These are phyloP conservation scores for Yamadazyma trypodendri DNA, from an alignment of 1,139 yeast genomes.

Conservation along the genomic window DNA sequence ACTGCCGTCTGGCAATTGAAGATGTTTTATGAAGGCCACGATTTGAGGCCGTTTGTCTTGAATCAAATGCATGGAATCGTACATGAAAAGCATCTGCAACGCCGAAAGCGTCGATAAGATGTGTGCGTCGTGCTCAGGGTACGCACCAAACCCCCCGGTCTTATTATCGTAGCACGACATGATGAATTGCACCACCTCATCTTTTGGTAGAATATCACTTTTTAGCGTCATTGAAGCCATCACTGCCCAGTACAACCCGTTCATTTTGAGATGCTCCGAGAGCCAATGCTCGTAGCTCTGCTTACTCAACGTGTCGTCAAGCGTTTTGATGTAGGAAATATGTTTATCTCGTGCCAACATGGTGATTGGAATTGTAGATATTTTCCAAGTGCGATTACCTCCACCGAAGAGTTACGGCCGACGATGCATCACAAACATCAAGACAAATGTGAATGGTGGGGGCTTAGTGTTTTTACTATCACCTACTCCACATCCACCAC, in stretches of 20 bases:
- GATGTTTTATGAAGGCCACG: constrained; percentile 40
- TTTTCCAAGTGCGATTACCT: too few relatives aligned
- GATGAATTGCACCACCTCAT: constrained; percentile 67
- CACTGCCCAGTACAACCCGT: constrained; percentile 95
- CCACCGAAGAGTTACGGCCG: too few relatives aligned
- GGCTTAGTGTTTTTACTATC: too few relatives aligned
- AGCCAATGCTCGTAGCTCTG: constrained; percentile 75
- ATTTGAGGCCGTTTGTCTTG: constrained; percentile 24
- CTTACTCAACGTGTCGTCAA: constrained; percentile 32
- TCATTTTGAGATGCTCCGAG: constrained; percentile 84
- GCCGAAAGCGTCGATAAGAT: constrained; percentile 86
- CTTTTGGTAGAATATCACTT: constrained; percentile 51
- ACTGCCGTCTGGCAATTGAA: constrained; percentile 74
- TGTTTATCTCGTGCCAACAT: constrained; percentile 27
- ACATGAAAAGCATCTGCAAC: constrained; percentile 70
- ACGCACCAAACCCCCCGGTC: constrained; percentile 87
- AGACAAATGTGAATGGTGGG: too few relatives aligned
- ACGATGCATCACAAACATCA: not conserved
- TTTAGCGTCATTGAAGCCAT: constrained; percentile 68
- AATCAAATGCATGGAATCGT: constrained; percentile 51
- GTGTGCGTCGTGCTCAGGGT: constrained; percentile 88
- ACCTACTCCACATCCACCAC: too few relatives aligned
- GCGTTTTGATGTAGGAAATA: constrained; percentile 34
- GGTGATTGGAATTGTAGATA: not conserved
- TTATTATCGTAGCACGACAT: constrained; percentile 59